A percentile compares a stretch with the other conserved stretches of the same genome.
Evolutionary conservation across 2,329 filamentous ascomycete genomes (phyloP).

Genomic region (Aspergillus hortae): DNA sequence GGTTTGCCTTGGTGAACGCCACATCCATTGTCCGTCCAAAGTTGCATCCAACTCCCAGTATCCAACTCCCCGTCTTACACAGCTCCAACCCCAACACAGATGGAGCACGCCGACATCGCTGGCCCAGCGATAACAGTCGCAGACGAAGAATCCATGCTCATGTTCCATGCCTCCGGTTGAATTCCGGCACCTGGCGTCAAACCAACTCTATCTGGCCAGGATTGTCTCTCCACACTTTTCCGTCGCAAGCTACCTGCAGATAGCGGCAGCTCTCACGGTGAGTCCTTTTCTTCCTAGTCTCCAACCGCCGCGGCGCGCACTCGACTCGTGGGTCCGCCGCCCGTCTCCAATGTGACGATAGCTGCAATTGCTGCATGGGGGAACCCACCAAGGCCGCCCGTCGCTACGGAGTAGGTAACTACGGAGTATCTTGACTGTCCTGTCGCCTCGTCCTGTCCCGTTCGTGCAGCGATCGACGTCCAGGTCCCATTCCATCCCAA

Average conservation of each 20-base stretch:
- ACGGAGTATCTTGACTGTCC: too few species aligned
- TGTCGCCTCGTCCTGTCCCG: background rate
- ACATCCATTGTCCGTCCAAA: too few species aligned
- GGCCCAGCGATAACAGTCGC: too few species aligned
- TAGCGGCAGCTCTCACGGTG: slow-evolving; percentile 5
- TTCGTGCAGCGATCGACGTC: background rate
- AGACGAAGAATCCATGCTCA: too few species aligned
- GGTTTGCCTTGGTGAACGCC: background rate
- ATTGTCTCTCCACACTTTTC: slow-evolving; percentile 1
- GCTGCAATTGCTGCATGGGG: too few species aligned
- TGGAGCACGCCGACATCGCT: too few species aligned
- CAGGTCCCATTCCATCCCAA: background rate
- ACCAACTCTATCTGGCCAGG: slow-evolving; percentile 14
- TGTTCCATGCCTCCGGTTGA: background rate
- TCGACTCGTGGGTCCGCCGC: background rate
- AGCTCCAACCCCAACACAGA: too few species aligned
- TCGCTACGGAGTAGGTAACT: too few species aligned
- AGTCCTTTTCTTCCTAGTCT: slow-evolving; percentile 3
- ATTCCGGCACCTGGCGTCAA: background rate
- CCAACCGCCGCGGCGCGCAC: background rate
- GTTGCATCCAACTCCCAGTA: too few species aligned
- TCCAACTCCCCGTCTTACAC: too few species aligned
- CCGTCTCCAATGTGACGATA: background rate
- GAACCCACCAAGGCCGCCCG: too few species aligned
- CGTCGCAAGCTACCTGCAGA: background rate